Evolutionary conservation across 179 eudicot species (phyloP), one percentile per base, ranked within the genome.

Genomic region (Pouteria campechiana): DNA sequence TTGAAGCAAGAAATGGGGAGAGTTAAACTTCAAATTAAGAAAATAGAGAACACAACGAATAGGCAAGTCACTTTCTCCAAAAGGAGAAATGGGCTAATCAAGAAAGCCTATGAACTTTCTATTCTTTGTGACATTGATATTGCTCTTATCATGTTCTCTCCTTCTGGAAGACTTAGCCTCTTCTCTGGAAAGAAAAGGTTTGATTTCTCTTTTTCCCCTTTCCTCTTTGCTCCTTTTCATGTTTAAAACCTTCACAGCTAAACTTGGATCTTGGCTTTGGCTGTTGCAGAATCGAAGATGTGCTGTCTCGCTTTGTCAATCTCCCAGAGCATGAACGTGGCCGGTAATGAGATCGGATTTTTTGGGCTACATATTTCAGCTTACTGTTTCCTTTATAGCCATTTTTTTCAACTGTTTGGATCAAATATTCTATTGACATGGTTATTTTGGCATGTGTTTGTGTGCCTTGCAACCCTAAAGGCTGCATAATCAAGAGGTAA

Each of bases 31-130:
- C 63, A 58, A 44, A 65, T 69, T 54, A 73, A 61, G 67, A 73
- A 56, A 40, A 69, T 73, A 11, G 75, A 73, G 61, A 69, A 73
- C 10, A 54, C 57, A 33, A 73, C 75, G 21, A 61, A 58, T 48
- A 60, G 79, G 58, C 79, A 64, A 31, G 79, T 65, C 44, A 65
- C 72, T 27, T 73, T 61, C 64, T 73, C 75, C 3, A 73, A 73
- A 54, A 60, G 72, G 37, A 61, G 73, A 54, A 68, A 69, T 54
- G 75, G 72, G 19, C 55, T 73, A 0, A 55, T 65, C 45, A 73
- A 69, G 57, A 73, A 73, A 61, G 79, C 79, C 43, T 64, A 65
- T 44, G 79, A 73, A 32, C 63, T 73, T 12, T 73, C 75, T 7
- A 69, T 69, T 25, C 67, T 73, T 5, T 69, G 79, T 35, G 79